These are phyloP conservation scores for Postia placenta DNA, from an alignment of 768 basidiomycete species.

Conservation along the genomic window DNA sequence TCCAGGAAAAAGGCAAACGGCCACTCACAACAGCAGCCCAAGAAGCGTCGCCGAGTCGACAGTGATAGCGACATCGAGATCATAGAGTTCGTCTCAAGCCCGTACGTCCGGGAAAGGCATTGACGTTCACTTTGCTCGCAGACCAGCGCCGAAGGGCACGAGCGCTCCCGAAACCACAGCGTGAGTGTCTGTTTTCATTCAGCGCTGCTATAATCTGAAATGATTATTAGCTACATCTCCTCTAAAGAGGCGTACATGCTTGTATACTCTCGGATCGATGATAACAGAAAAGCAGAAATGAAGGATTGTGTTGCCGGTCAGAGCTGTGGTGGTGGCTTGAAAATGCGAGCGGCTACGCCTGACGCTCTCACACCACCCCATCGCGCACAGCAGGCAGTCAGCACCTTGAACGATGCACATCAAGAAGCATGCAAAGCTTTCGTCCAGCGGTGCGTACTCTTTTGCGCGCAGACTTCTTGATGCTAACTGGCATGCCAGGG, in stretches of 20 bases:
- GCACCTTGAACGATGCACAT: slow-evolving; percentile 49
- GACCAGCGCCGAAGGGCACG: no score
- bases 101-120: no score
- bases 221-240: slow-evolving; percentile 39
- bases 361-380: slow-evolving; percentile 27
- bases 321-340: background rate
- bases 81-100: slow-evolving; percentile 17
- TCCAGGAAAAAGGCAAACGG: background rate
- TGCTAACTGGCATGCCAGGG: no score
- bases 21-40: slow-evolving; percentile 10
- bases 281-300: slow-evolving; percentile 7
- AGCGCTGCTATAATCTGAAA: no score
- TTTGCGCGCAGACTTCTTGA: no score
- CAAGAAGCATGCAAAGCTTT: slow-evolving; percentile 31
- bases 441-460: slow-evolving; percentile 8
- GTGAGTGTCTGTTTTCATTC: no score
- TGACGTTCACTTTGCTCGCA: no score
- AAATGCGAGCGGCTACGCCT: background rate
- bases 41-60: slow-evolving; percentile 44
- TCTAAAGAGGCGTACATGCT: slow-evolving; percentile 96
- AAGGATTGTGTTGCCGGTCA: background rate
- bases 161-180: no score
- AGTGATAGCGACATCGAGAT: slow-evolving; percentile 21
- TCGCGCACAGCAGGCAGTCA: slow-evolving; percentile 48
- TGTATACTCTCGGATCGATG: slow-evolving; percentile 60